phyloP scores from a whole-genome alignment of 1,284 basidiomycete species.

The Bjerkandera adusta region DNA sequence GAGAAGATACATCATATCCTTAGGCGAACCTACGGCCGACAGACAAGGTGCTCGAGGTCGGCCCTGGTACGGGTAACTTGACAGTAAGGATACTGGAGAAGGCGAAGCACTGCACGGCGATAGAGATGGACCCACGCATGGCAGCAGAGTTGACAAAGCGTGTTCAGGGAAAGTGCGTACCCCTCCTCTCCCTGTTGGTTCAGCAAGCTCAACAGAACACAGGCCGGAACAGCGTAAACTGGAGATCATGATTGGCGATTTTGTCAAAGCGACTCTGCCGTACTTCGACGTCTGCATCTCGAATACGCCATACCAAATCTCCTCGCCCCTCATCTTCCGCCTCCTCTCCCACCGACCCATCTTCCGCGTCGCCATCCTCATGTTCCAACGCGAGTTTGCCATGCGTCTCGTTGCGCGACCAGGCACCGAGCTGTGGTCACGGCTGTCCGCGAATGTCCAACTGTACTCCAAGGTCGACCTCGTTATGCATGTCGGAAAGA shows the following conservation, averaged over 20 bases:
- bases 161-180: constrained; percentile 94
- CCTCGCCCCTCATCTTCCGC: constrained; percentile 96
- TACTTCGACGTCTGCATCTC: constrained; percentile 99
- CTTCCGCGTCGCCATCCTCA: constrained; percentile 93
- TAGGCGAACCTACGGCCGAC: constrained; percentile 93
- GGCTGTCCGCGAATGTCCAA: constrained; percentile 95
- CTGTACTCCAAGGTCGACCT: constrained; percentile 95
- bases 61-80: constrained; percentile 97
- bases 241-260: constrained; percentile 94
- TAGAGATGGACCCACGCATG: constrained; percentile 99
- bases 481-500: constrained; percentile 94
- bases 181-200: constrained; percentile 8
- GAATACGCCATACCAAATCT: constrained; percentile 99
- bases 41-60: constrained; percentile 96
- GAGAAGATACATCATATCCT: too few species aligned
- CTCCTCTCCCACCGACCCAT: constrained; percentile 95
- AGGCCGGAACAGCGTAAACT: constrained; percentile 95
- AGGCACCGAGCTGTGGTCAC: constrained; percentile 88
- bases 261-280: constrained; percentile 94
- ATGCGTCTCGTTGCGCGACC: constrained; percentile 89
- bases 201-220: background rate
- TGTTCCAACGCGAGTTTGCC: constrained; percentile 99
- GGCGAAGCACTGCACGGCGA: constrained; percentile 88
- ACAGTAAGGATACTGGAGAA: constrained; percentile 94
- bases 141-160: constrained; percentile 96